Evolutionary conservation across 495 filamentous ascomycete genomes (phyloP).

Genomic region (Friedmanniomyces endolithicus): DNA sequence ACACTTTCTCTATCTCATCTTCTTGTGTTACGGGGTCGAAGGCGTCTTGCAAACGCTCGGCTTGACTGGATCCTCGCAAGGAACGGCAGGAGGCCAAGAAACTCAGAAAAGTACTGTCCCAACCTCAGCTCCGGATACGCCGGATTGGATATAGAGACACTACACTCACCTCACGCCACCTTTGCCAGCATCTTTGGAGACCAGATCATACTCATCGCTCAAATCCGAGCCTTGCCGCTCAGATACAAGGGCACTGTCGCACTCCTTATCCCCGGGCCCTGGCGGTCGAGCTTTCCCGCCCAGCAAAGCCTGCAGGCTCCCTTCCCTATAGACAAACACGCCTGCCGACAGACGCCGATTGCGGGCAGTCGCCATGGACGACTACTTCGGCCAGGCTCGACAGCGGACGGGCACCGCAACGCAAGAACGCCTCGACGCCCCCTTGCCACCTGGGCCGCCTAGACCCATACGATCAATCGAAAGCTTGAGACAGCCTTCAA

Average conservation of each 20-base stretch:
- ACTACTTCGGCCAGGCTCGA: conserved; percentile 3
- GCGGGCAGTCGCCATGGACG: background rate
- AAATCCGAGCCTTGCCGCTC: background rate
- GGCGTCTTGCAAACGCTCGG: background rate
- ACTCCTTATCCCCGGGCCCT: background rate
- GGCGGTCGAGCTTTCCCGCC: background rate
- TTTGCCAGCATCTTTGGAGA: background rate
- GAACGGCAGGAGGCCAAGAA: background rate
- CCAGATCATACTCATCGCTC: background rate
- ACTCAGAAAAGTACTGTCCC: background rate
- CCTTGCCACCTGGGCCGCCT: background rate
- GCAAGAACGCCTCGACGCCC: background rate
- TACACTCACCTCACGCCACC: background rate
- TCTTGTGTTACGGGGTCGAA: no score
- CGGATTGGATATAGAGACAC: background rate
- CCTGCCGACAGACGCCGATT: background rate
- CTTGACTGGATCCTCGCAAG: no score
- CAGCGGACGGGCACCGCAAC: background rate
- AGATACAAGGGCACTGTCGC: background rate
- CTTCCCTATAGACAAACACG: background rate
- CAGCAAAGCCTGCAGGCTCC: background rate
- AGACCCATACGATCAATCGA: conserved; percentile 1
- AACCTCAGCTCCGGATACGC: background rate
- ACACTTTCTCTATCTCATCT: no score
- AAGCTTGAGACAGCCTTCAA: conserved; percentile 12